These are phyloP conservation scores for Hypholoma sublateritium DNA, from an alignment of 768 basidiomycete species.

Conservation along the genomic window DNA sequence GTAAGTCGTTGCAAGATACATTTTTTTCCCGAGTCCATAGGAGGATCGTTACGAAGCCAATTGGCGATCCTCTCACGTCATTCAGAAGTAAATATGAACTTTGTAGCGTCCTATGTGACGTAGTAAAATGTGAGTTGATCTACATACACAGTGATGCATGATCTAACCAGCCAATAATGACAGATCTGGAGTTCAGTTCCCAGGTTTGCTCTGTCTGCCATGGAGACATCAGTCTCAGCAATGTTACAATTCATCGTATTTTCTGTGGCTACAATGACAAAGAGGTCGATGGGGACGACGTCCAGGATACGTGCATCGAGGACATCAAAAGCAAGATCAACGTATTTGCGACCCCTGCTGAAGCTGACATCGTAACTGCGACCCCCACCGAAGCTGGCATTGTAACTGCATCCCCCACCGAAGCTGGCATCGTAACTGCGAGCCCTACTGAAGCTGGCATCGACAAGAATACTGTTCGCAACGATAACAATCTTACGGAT, in stretches of 20 bases:
- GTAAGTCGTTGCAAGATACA: background rate
- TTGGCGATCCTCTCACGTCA: background rate
- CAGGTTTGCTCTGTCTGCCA: background rate
- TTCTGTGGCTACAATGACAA: background rate
- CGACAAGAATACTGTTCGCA: no score
- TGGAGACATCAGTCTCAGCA: conserved; percentile 1
- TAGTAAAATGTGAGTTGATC: background rate
- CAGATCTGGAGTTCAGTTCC: background rate
- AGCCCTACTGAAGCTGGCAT: no score
- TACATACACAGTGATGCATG: background rate
- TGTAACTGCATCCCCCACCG: no score
- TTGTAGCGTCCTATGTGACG: background rate
- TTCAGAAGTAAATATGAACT: background rate
- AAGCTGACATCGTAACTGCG: no score
- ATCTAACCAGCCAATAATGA: background rate
- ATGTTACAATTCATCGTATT: background rate
- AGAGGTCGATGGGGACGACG: background rate
- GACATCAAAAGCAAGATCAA: no score
- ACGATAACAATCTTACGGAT: no score
- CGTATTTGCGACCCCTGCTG: no score
- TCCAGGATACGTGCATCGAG: background rate
- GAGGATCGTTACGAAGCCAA: background rate
- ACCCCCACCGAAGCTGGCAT: no score
- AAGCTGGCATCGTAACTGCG: no score
- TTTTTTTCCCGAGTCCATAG: background rate